Evolutionary conservation across 768 basidiomycete genomes (phyloP).

Genomic region (Serendipita sp.): DNA sequence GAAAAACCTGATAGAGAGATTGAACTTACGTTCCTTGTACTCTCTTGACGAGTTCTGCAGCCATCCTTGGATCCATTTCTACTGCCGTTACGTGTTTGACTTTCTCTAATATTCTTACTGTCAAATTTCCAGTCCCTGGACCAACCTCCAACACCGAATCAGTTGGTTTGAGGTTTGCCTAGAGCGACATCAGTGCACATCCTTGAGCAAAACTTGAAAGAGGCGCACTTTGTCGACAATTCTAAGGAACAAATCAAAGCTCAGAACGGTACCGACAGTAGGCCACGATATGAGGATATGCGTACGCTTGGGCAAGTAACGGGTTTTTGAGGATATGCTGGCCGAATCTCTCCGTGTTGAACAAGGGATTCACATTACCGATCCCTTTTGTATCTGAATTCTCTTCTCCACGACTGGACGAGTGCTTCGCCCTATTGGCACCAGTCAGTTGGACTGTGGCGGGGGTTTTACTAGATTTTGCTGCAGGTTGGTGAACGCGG

Average conservation of each 20-base stretch:
- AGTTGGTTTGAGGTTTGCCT: constrained; percentile 85
- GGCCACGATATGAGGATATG: constrained; percentile 6
- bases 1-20: background rate
- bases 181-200: background rate
- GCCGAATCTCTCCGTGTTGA: constrained; percentile 89
- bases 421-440: constrained; percentile 6
- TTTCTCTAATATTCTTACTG: constrained; percentile 82
- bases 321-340: constrained; percentile 97
- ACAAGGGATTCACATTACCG: constrained; percentile 59
- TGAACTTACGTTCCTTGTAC: constrained; percentile 88
- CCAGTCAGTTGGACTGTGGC: constrained; percentile 15
- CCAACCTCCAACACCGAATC: constrained; percentile 96
- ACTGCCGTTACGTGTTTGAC: constrained; percentile 86
- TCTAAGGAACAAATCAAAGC: constrained; percentile 16
- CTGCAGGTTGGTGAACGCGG: constrained; percentile 44
- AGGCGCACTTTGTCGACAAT: constrained; percentile 43
- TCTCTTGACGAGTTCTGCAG: constrained; percentile 89
- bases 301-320: constrained; percentile 72
- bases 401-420: background rate
- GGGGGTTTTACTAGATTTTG: constrained; percentile 34
- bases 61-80: constrained; percentile 98
- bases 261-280: constrained; percentile 7
- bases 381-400: constrained; percentile 23
- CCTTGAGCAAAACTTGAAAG: background rate
- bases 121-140: constrained; percentile 93